phyloP scores from a whole-genome alignment of 768 basidiomycete genomes.

The Mycena amicta region DNA sequence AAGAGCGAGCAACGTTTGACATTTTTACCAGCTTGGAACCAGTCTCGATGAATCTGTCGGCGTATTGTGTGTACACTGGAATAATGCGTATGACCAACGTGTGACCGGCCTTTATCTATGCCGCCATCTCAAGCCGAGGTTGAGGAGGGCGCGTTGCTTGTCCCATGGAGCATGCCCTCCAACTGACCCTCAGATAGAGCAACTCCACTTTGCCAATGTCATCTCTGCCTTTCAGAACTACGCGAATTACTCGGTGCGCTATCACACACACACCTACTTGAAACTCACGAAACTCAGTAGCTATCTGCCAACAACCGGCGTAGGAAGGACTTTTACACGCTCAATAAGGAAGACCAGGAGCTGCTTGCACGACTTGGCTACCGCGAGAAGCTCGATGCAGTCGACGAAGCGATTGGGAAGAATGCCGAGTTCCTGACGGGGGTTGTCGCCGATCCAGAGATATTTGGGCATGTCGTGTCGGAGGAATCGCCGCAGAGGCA shows the following conservation, averaged over 20 bases:
- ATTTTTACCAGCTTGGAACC: constrained; percentile 16
- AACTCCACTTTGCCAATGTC: constrained; percentile 74
- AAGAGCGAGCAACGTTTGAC: too few species aligned
- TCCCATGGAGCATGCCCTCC: neutral
- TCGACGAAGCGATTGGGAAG: constrained; percentile 77
- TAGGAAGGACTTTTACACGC: constrained; percentile 73
- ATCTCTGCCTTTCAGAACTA: constrained; percentile 77
- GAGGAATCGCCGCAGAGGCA: constrained; percentile 4
- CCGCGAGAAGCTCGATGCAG: constrained; percentile 73
- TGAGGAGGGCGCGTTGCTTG: neutral
- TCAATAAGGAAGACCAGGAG: constrained; percentile 70
- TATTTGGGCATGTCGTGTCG: constrained; percentile 63
- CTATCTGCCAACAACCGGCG: constrained; percentile 61
- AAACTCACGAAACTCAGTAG: constrained; percentile 29
- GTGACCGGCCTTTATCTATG: neutral
- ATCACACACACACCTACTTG: neutral
- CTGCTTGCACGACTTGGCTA: constrained; percentile 73
- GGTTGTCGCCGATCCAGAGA: constrained; percentile 79
- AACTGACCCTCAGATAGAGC: constrained; percentile 50
- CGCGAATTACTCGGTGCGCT: constrained; percentile 69
- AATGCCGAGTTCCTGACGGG: constrained; percentile 79
- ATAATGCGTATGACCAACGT: neutral
- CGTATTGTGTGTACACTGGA: neutral
- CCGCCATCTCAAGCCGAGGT: neutral
- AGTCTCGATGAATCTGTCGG: neutral